These are phyloP conservation scores for Aspergillus caelatus DNA, from an alignment of 2,329 filamentous ascomycete genomes.

Conservation along the genomic window DNA sequence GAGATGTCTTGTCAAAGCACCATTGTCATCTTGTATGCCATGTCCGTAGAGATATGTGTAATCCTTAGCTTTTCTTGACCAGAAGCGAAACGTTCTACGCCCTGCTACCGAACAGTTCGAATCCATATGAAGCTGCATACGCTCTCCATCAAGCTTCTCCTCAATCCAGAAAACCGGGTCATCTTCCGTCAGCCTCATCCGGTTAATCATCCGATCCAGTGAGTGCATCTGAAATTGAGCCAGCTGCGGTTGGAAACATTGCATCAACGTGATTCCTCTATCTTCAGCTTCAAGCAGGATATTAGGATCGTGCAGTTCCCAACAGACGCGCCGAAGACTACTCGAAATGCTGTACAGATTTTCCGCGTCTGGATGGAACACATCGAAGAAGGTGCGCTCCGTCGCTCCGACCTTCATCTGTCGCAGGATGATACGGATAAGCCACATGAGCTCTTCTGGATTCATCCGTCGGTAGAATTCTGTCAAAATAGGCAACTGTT, in stretches of 20 bases:
- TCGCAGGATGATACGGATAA: slow-evolving; percentile 88
- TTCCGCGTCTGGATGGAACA: slow-evolving; percentile 80
- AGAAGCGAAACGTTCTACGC: slow-evolving; percentile 78
- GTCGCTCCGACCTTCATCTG: slow-evolving; percentile 77
- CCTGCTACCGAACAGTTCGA: slow-evolving; percentile 69
- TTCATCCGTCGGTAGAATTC: slow-evolving; percentile 91
- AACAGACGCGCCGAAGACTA: slow-evolving; percentile 86
- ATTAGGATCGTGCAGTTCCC: slow-evolving; percentile 80
- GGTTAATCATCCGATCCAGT: slow-evolving; percentile 77
- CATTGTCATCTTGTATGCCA: slow-evolving; percentile 71
- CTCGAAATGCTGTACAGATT: slow-evolving; percentile 86
- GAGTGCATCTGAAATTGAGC: slow-evolving; percentile 87
- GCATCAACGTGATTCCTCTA: slow-evolving; percentile 78
- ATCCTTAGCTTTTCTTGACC: slow-evolving; percentile 94
- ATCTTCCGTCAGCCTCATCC: slow-evolving; percentile 66
- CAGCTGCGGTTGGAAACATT: slow-evolving; percentile 94
- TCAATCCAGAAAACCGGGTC: slow-evolving; percentile 91
- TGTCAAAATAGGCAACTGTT: slow-evolving; percentile 79
- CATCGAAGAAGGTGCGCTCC: slow-evolving; percentile 82
- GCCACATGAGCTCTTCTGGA: slow-evolving; percentile 88
- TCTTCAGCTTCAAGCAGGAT: slow-evolving; percentile 75
- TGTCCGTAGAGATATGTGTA: slow-evolving; percentile 93
- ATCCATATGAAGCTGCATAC: slow-evolving; percentile 94
- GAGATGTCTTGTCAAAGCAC: slow-evolving; percentile 78
- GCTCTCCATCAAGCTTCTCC: slow-evolving; percentile 94